Evolutionary conservation across 2,329 filamentous ascomycete species (phyloP).

Genomic region (Ceratocystis variospora): DNA sequence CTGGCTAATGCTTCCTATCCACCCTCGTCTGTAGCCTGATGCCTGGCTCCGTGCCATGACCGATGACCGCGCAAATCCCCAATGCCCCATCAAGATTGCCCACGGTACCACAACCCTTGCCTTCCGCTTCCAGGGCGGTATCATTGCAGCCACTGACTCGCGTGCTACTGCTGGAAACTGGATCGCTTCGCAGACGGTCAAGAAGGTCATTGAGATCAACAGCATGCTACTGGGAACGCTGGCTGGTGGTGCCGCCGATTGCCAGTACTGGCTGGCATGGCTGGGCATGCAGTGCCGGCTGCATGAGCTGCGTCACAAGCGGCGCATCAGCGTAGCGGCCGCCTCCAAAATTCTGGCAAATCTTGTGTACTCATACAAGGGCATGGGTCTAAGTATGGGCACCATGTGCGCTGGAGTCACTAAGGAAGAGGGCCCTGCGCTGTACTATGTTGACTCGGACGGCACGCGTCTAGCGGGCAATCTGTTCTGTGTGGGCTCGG

Average conservation of each 20-base stretch:
- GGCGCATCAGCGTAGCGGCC: conserved; percentile 91
- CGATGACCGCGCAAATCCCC: conserved; percentile 91
- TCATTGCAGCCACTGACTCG: conserved; percentile 96
- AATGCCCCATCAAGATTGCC: conserved; percentile 97
- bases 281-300: conserved; percentile 98
- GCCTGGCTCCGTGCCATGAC: conserved; percentile 94
- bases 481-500: conserved; percentile 94
- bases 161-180: conserved; percentile 94
- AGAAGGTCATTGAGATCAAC: conserved; percentile 99
- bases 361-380: conserved; percentile 96
- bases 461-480: conserved; percentile 86
- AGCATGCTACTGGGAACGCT: conserved; percentile 87
- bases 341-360: conserved; percentile 98
- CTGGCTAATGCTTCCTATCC: conserved; percentile 11
- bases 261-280: conserved; percentile 99
- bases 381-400: conserved; percentile 96
- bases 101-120: conserved; percentile 97
- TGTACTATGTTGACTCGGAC: conserved; percentile 98
- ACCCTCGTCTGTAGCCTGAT: conserved; percentile 47
- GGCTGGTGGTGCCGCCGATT: conserved; percentile 97
- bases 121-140: conserved; percentile 95
- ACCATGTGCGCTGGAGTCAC: conserved; percentile 99
- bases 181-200: conserved; percentile 99
- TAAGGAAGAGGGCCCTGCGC: conserved; percentile 83
- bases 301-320: conserved; percentile 98